Conservation (phyloP, 148 eudicot genomes). For the Cornus kousa region DNA sequence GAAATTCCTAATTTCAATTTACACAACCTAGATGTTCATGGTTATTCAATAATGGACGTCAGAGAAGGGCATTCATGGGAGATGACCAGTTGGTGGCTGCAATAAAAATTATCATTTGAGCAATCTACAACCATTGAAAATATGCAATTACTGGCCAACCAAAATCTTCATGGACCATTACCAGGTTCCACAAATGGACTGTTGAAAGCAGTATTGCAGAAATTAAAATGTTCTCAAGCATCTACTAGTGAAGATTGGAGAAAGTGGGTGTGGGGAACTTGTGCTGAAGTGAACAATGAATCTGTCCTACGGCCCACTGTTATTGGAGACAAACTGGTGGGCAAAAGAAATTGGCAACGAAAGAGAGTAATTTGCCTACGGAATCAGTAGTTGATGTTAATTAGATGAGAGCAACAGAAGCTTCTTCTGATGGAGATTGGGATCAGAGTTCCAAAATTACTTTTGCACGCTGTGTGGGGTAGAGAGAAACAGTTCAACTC, state of each 20-base stretch:
- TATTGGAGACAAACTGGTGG: not conserved
- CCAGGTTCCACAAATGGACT: not conserved
- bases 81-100: slow-evolving; percentile 20
- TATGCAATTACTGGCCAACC: not conserved
- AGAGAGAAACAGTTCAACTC: not conserved
- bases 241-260: slow-evolving; percentile 5
- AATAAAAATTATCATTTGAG: slow-evolving; percentile 47
- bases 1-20: slow-evolving; percentile 30
- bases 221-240: not conserved
- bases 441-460: not conserved
- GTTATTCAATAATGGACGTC: slow-evolving; percentile 10
- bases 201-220: not conserved
- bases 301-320: not conserved
- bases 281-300: not conserved
- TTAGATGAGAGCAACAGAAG: not conserved
- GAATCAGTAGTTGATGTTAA: not conserved
- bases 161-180: not conserved
- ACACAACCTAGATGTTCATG: slow-evolving; percentile 44
- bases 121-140: slow-evolving; percentile 10
- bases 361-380: not conserved
- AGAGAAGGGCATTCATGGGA: slow-evolving; percentile 15
- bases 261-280: not conserved
- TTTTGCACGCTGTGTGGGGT: not conserved
- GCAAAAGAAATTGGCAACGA: not conserved
- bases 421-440: not conserved